Base-by-base conservation (phyloP, 2,329 filamentous ascomycete species). In the Chaetomium sp. region DNA sequence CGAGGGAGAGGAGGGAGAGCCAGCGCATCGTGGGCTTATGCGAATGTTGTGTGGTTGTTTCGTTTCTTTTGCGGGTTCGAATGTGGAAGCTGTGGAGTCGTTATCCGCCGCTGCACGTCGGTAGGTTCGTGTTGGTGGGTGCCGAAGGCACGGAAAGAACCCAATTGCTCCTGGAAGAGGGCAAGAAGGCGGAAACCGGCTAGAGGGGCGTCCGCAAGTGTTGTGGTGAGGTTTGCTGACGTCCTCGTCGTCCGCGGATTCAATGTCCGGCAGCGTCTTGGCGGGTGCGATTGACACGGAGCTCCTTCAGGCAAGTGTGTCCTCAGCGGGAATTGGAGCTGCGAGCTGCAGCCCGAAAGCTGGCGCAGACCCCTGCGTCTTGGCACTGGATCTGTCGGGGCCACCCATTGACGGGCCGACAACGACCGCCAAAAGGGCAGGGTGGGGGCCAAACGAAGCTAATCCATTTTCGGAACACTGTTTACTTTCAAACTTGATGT, bases 21-120 rank as follows among this genome's bases (percentile, higher is more conserved):
- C 88, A 74, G 74, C 82, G 86, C 88, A 92, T 92, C 64, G 72
- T 84, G 71, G 62, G 63, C 50, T 48, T 49, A 4, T 34, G 43
- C 46, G 36, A 54, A 54, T 45, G 41, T 52, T 14, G 33, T 37
- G n/a, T 27, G n/a, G 33, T 14, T 14, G 41, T 14, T 44, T 44
- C 9, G 12, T 44, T 27, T 27, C 19, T 27, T 27, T 27, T 27
- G 19, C 9, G 19, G 27, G 19, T 45, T 33, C 12, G 40, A 14
- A 7, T 45, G 19, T 45, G 32, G n/a, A 7, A 7, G 42, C 2
- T 6, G 4, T 7, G 42, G 19, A 6, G 4, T 2, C 8, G 12
- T 14, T 6, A 32, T 45, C 9, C 19, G 35, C 14, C 5, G 36
- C 14, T 33, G n/a, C 35, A n/a, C 6, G 12, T 36, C 1, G 32